phyloP scores from a whole-genome alignment of 2,329 filamentous ascomycete genomes.

The Monilinia fructigena region DNA sequence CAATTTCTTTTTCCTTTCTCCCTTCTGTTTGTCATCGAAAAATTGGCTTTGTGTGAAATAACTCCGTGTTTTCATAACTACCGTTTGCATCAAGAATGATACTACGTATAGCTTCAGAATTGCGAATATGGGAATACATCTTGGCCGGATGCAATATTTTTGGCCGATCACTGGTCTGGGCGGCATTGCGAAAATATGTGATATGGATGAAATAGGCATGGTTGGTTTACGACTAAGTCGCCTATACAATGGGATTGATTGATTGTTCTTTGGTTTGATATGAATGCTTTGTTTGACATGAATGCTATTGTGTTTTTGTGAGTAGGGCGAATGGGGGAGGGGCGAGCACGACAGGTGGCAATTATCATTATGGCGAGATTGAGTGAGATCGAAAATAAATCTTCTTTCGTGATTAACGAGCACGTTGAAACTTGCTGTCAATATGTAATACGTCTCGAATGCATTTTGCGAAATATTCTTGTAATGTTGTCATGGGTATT shows the following conservation, averaged over 20 bases:
- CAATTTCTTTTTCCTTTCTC: neutral
- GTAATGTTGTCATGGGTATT: slow-evolving; percentile 37
- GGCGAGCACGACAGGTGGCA: slow-evolving; percentile 29
- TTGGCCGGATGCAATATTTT: slow-evolving; percentile 6
- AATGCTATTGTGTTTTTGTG: slow-evolving; percentile 18
- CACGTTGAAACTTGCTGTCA: slow-evolving; percentile 38
- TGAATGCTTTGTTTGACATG: slow-evolving; percentile 19
- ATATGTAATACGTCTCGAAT: slow-evolving; percentile 28
- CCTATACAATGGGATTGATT: slow-evolving; percentile 23
- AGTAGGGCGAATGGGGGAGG: slow-evolving; percentile 22
- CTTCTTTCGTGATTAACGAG: slow-evolving; percentile 31
- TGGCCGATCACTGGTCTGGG: slow-evolving; percentile 17
- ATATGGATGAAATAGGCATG: slow-evolving; percentile 21
- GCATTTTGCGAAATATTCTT: slow-evolving; percentile 21
- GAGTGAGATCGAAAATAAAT: slow-evolving; percentile 19
- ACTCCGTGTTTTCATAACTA: neutral
- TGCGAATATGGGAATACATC: slow-evolving; percentile 7
- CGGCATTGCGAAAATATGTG: slow-evolving; percentile 15
- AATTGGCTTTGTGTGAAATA: neutral
- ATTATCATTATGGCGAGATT: slow-evolving; percentile 31
- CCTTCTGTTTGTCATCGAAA: neutral
- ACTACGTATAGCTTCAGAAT: slow-evolving; percentile 8
- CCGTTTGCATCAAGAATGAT: slow-evolving; percentile 23
- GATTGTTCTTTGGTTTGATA: slow-evolving; percentile 18
- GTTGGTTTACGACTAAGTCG: slow-evolving; percentile 27